phyloP scores from a whole-genome alignment of 1,139 yeast species.

The Suhomyces bribrorum region DNA sequence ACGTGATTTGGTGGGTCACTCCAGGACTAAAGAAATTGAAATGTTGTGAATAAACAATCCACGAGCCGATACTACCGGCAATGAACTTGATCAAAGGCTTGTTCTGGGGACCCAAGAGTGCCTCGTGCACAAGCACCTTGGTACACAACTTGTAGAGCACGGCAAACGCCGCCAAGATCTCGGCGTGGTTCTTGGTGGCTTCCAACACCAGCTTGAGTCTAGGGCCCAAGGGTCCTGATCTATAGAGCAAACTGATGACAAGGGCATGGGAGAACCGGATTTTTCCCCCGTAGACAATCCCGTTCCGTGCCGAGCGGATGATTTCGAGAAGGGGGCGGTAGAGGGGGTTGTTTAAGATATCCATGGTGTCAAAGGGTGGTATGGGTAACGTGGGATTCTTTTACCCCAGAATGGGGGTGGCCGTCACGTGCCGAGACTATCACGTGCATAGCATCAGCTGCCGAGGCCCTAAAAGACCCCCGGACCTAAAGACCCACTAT shows the following conservation, averaged over 20 bases:
- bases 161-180: conserved; percentile 67
- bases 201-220: conserved; percentile 50
- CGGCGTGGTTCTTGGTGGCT: conserved; percentile 68
- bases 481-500: too few species aligned
- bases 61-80: conserved; percentile 67
- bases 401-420: conserved; percentile 12
- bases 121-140: conserved; percentile 34
- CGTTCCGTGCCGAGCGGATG: conserved; percentile 47
- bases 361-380: conserved; percentile 7
- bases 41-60: conserved; percentile 65
- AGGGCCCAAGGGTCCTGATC: conserved; percentile 49
- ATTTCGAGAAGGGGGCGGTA: conserved; percentile 43
- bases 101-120: conserved; percentile 36
- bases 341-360: conserved; percentile 18
- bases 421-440: too few species aligned
- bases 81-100: conserved; percentile 46
- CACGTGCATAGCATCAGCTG: too few species aligned
- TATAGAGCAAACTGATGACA: conserved; percentile 60
- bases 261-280: conserved; percentile 73
- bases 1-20: conserved; percentile 59
- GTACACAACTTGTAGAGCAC: conserved; percentile 53
- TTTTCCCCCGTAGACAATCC: conserved; percentile 71
- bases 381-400: neutral
- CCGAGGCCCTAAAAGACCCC: too few species aligned
- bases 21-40: conserved; percentile 48